Percentiles rank a stretch among this genome's conserved stretches.
These are phyloP conservation scores for Salvia miltiorrhiza DNA, from an alignment of 257 asterid genomes.

Conservation along the genomic window DNA sequence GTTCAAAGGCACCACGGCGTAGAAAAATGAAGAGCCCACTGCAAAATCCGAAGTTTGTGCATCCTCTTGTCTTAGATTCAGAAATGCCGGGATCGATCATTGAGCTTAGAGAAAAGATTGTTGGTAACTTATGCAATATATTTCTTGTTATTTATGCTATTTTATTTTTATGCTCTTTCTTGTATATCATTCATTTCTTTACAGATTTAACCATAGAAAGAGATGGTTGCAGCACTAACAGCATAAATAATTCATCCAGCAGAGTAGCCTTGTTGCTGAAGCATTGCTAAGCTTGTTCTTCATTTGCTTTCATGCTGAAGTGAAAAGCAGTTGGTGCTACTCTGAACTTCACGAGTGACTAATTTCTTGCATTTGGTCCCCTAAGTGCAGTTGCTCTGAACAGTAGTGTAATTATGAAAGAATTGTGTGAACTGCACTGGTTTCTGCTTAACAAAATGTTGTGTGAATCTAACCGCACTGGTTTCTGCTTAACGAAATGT, in stretches of 20 bases:
- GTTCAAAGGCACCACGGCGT: conserved; percentile 65
- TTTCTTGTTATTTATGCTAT: background rate
- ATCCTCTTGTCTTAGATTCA: conserved; percentile 61
- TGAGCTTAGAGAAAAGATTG: conserved; percentile 59
- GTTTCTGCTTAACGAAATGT: conserved; percentile 4
- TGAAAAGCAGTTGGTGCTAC: background rate
- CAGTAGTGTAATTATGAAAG: conserved; percentile 5
- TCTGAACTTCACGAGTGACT: background rate
- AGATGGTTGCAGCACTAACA: conserved; percentile 4
- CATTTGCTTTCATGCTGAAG: conserved; percentile 9
- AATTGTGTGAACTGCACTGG: background rate
- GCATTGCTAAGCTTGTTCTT: conserved; percentile 8
- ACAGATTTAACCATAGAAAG: conserved; percentile 4
- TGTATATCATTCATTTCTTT: conserved; percentile 7
- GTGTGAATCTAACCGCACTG: background rate
- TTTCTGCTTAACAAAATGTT: background rate
- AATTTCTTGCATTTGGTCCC: conserved; percentile 13
- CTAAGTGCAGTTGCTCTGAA: conserved; percentile 5
- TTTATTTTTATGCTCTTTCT: background rate
- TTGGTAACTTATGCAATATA: conserved; percentile 49
- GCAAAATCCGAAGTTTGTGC: conserved; percentile 66
- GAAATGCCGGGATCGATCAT: conserved; percentile 47
- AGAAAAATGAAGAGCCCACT: conserved; percentile 41
- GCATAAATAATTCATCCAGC: background rate
- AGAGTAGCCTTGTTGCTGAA: conserved; percentile 10